These are phyloP conservation scores for Alternaria atra DNA, from an alignment of 2,329 filamentous ascomycete genomes.

Conservation along the genomic window DNA sequence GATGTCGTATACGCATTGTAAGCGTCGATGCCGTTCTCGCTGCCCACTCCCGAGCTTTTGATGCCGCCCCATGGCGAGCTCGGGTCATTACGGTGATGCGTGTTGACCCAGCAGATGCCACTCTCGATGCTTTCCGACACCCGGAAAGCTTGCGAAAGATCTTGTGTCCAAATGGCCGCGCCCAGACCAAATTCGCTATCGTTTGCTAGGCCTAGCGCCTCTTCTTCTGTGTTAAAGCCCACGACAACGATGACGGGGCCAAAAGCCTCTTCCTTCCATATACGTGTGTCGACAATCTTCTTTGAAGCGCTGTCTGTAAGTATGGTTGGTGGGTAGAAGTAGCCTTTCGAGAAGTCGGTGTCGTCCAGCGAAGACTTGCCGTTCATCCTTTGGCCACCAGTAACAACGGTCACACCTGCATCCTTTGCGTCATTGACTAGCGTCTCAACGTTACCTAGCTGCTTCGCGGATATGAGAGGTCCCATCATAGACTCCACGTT, in stretches of 20 bases:
- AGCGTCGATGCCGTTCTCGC: constrained; percentile 72
- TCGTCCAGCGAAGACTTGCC: constrained; percentile 61
- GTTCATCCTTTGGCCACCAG: constrained; percentile 61
- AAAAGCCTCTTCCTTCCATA: constrained; percentile 61
- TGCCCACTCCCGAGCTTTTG: constrained; percentile 71
- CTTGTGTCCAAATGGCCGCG: constrained; percentile 61
- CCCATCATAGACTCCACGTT: constrained; percentile 71
- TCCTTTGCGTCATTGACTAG: constrained; percentile 49
- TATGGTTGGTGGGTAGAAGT: constrained; percentile 60
- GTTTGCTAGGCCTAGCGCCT: constrained; percentile 60
- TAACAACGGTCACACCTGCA: constrained; percentile 54
- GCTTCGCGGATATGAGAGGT: constrained; percentile 67
- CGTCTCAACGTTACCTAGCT: constrained; percentile 49
- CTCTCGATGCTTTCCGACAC: constrained; percentile 59
- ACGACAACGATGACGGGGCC: constrained; percentile 62
- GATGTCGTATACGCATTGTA: constrained; percentile 58
- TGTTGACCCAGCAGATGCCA: constrained; percentile 60
- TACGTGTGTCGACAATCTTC: constrained; percentile 47
- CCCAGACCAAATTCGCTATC: constrained; percentile 61
- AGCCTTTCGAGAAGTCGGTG: constrained; percentile 61
- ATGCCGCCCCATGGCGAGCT: constrained; percentile 75
- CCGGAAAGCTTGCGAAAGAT: constrained; percentile 59
- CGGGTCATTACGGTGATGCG: constrained; percentile 75
- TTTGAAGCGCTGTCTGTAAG: constrained; percentile 41
- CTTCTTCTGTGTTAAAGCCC: constrained; percentile 57